Conservation (phyloP, 2,329 filamentous ascomycete species). For the Alternaria sp. region DNA sequence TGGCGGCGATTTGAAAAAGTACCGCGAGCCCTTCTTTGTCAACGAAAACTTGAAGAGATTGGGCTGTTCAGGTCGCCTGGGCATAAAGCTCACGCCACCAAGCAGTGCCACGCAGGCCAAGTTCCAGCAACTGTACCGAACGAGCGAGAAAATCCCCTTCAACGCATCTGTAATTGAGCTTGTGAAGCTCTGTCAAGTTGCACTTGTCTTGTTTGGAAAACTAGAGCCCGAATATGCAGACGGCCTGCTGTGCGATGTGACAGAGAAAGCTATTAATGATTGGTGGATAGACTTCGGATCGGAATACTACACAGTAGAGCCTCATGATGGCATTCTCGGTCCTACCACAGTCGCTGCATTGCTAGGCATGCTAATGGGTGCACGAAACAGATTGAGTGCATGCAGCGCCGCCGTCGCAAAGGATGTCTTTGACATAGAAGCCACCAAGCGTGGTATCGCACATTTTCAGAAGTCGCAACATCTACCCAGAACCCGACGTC, state of each 20-base stretch:
- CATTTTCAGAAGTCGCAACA: conserved; percentile 92
- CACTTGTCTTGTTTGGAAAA: conserved; percentile 86
- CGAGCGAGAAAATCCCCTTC: conserved; percentile 81
- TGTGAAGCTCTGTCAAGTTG: conserved; percentile 89
- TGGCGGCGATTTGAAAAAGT: conserved; percentile 81
- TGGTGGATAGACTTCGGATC: conserved; percentile 97
- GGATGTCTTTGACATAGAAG: conserved; percentile 87
- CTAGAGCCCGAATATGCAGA: conserved; percentile 90
- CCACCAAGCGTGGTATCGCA: conserved; percentile 82
- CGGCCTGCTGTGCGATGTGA: conserved; percentile 90
- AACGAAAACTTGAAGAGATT: conserved; percentile 94
- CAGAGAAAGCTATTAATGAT: conserved; percentile 86
- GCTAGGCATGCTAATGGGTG: conserved; percentile 86
- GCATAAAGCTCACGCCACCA: conserved; percentile 80
- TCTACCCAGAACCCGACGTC: conserved; percentile 75
- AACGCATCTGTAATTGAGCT: conserved; percentile 84
- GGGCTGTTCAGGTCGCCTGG: conserved; percentile 89
- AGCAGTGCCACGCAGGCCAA: conserved; percentile 85
- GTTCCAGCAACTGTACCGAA: conserved; percentile 89
- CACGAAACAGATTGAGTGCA: conserved; percentile 86
- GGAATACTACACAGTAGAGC: conserved; percentile 91
- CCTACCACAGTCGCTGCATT: conserved; percentile 90
- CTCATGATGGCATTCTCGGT: conserved; percentile 89
- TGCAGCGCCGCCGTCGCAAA: conserved; percentile 85
- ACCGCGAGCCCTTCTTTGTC: conserved; percentile 86